Evolutionary conservation across 345 rosid species (phyloP).

Genomic region (Rubroshorea leprosula): DNA sequence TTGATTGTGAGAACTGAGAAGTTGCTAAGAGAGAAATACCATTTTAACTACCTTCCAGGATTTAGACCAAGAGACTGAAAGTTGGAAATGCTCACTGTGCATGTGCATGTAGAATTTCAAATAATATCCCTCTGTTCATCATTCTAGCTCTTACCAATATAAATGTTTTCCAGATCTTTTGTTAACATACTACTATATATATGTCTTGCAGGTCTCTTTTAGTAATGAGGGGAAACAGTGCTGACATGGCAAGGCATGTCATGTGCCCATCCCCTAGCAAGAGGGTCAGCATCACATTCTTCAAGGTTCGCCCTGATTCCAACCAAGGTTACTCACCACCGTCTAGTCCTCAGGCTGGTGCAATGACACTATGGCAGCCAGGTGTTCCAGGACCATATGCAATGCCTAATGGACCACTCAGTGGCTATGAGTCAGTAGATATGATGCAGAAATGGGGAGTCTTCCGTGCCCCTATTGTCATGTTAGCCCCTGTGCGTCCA

Average conservation of each 20-base stretch:
- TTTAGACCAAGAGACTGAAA: slow-evolving; percentile 3
- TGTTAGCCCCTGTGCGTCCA: slow-evolving; percentile 62
- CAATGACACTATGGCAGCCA: slow-evolving; percentile 68
- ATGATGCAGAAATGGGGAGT: slow-evolving; percentile 43
- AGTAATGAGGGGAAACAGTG: slow-evolving; percentile 93
- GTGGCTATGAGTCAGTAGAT: slow-evolving; percentile 39
- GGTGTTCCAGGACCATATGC: slow-evolving; percentile 38
- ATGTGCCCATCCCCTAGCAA: slow-evolving; percentile 70
- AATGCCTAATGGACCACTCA: slow-evolving; percentile 30
- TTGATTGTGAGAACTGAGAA: not conserved
- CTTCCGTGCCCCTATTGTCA: slow-evolving; percentile 47
- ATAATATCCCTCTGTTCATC: not conserved
- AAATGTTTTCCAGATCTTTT: too few relatives aligned
- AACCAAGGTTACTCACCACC: slow-evolving; percentile 43
- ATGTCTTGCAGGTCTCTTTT: slow-evolving; percentile 64
- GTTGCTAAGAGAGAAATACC: too few relatives aligned
- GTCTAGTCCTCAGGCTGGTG: slow-evolving; percentile 44
- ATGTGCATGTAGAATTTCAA: not conserved
- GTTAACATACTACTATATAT: not conserved
- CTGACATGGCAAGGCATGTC: slow-evolving; percentile 76
- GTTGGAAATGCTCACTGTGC: not conserved
- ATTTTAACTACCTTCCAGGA: not conserved
- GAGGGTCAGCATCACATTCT: slow-evolving; percentile 79
- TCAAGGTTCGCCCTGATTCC: slow-evolving; percentile 57
- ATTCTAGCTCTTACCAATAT: not conserved